These are phyloP conservation scores for Penicillium occitanis DNA, from an alignment of 2,329 filamentous ascomycete species.

Conservation along the genomic window DNA sequence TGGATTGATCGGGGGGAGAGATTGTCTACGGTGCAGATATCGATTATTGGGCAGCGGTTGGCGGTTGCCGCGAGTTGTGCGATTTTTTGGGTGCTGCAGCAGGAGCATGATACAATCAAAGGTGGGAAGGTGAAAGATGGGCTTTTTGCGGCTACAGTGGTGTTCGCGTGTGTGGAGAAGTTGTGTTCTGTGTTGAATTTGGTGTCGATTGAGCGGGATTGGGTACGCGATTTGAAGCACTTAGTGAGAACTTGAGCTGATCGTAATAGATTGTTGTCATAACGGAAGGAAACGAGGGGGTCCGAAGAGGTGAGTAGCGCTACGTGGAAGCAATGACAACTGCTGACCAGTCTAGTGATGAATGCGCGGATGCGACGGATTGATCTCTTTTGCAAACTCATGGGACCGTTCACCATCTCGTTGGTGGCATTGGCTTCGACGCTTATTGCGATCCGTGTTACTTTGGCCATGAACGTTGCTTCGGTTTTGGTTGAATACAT, in stretches of 20 bases:
- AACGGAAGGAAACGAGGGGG: constrained; percentile 9
- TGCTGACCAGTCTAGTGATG: constrained; percentile 32
- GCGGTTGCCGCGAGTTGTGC: constrained; percentile 15
- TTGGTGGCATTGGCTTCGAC: constrained; percentile 48
- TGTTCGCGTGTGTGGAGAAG: constrained; percentile 69
- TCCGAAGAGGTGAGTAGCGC: constrained; percentile 10
- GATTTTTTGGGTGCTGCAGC: constrained; percentile 14
- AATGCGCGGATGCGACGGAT: constrained; percentile 59
- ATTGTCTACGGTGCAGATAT: constrained; percentile 52
- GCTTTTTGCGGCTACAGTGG: constrained; percentile 11
- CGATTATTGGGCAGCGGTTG: constrained; percentile 40
- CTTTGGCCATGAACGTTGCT: constrained; percentile 47
- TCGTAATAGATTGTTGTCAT: constrained; percentile 19
- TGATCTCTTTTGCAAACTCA: constrained; percentile 58
- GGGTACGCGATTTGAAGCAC: constrained; percentile 42
- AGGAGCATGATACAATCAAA: not conserved
- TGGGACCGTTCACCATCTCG: constrained; percentile 55
- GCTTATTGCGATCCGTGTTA: constrained; percentile 47
- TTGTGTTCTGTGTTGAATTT: constrained; percentile 63
- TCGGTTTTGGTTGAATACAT: constrained; percentile 43
- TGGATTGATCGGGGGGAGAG: constrained; percentile 59
- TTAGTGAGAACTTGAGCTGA: not conserved
- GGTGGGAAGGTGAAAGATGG: constrained; percentile 12
- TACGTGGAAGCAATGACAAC: not conserved
- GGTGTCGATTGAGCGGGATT: constrained; percentile 70